phyloP scores from a whole-genome alignment of 2,329 filamentous ascomycete genomes.

The Coniochaeta sp. region DNA sequence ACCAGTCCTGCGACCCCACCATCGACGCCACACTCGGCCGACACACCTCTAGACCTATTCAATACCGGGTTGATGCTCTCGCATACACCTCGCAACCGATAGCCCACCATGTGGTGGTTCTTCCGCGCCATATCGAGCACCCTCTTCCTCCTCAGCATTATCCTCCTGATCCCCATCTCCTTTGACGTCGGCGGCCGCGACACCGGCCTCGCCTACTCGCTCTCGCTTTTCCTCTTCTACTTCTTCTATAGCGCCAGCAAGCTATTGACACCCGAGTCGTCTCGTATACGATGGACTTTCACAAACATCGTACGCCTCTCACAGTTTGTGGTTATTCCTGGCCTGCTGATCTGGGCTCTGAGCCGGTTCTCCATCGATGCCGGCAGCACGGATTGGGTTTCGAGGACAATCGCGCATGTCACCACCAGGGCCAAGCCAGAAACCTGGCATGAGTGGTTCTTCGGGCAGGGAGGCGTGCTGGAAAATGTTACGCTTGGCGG shows the following conservation, averaged over 20 bases:
- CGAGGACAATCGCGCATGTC: constrained; percentile 65
- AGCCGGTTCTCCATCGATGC: constrained; percentile 91
- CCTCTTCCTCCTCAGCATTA: constrained; percentile 82
- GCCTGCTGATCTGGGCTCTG: constrained; percentile 87
- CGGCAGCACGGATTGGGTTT: constrained; percentile 71
- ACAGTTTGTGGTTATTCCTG: constrained; percentile 82
- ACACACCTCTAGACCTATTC: not conserved
- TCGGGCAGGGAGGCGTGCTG: constrained; percentile 76
- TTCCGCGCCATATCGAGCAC: constrained; percentile 72
- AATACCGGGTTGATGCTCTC: not conserved
- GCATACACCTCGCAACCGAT: not conserved
- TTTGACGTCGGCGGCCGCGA: constrained; percentile 97
- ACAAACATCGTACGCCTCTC: constrained; percentile 62
- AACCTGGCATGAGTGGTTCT: constrained; percentile 76
- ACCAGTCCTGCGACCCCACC: not conserved
- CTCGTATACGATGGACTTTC: constrained; percentile 65
- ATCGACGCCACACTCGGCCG: not conserved
- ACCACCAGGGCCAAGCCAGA: constrained; percentile 49
- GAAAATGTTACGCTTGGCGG: constrained; percentile 73
- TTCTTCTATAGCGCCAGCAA: constrained; percentile 77
- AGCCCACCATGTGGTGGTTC: constrained; percentile 64
- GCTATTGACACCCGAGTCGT: constrained; percentile 71
- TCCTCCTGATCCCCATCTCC: constrained; percentile 91
- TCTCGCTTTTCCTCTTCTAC: constrained; percentile 85
- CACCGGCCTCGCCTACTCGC: constrained; percentile 88